Evolutionary conservation across 495 filamentous ascomycete species (phyloP).

Genomic region (Penicillium ochrochloron): DNA sequence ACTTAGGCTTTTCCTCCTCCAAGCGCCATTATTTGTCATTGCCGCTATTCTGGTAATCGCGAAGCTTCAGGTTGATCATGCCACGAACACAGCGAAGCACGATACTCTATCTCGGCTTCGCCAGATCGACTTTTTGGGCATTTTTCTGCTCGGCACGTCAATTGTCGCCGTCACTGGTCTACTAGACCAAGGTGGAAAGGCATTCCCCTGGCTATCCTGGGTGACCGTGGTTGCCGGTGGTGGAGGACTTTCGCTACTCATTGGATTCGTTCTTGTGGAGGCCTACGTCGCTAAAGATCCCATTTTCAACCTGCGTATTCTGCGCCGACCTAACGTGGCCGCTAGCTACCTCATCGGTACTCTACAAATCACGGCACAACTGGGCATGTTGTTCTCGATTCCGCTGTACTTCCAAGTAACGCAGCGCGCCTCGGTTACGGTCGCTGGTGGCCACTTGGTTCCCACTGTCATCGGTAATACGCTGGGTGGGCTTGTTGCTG

Average conservation of each 20-base stretch:
- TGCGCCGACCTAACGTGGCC: constrained; percentile 58
- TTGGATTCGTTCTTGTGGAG: constrained; percentile 57
- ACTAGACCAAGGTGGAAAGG: constrained; percentile 63
- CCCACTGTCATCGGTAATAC: constrained; percentile 70
- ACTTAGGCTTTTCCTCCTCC: constrained; percentile 62
- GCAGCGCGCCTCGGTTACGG: constrained; percentile 54
- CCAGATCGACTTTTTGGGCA: constrained; percentile 65
- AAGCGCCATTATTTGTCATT: constrained; percentile 57
- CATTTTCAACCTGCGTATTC: constrained; percentile 63
- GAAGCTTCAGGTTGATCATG: constrained; percentile 47
- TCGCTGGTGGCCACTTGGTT: constrained; percentile 63
- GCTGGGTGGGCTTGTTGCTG: constrained; percentile 63
- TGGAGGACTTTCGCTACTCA: constrained; percentile 38
- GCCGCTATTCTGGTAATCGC: constrained; percentile 55
- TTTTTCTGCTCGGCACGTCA: constrained; percentile 50
- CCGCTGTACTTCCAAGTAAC: constrained; percentile 76
- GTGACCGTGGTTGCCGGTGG: constrained; percentile 26
- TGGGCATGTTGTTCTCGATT: constrained; percentile 55
- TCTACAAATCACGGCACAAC: constrained; percentile 61
- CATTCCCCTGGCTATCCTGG: constrained; percentile 60
- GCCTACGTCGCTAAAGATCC: constrained; percentile 59
- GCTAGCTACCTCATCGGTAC: constrained; percentile 57
- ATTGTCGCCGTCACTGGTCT: constrained; percentile 57
- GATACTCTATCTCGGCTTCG: constrained; percentile 25
- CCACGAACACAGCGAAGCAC: constrained; percentile 4